A percentile compares a stretch with the other conserved stretches of the same genome.
These are phyloP conservation scores for Glutinoglossum americanum DNA, from an alignment of 495 filamentous ascomycete species.

Conservation along the genomic window DNA sequence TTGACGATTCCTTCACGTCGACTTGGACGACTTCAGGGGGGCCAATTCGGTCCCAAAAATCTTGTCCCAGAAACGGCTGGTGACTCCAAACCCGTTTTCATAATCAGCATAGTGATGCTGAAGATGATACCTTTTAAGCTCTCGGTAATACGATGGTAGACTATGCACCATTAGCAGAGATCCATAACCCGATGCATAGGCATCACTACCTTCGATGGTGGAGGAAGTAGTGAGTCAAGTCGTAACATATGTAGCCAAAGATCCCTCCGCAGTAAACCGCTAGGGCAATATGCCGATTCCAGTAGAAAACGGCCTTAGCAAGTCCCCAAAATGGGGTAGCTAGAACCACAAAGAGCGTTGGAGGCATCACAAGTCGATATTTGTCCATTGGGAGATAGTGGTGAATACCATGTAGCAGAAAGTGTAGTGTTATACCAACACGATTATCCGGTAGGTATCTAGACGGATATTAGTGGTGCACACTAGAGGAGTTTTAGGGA, in stretches of 20 bases:
- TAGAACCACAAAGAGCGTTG: slow-evolving; percentile 64
- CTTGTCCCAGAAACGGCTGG: slow-evolving; percentile 90
- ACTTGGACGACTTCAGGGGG: slow-evolving; percentile 20
- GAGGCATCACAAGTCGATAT: slow-evolving; percentile 92
- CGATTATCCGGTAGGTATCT: slow-evolving; percentile 85
- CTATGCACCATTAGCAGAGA: slow-evolving; percentile 14
- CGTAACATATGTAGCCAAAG: slow-evolving; percentile 91
- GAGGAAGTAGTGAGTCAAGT: slow-evolving; percentile 97
- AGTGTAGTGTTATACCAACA: slow-evolving; percentile 72
- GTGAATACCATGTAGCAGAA: slow-evolving; percentile 90
- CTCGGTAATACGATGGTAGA: slow-evolving; percentile 67
- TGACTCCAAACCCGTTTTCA: slow-evolving; percentile 95
- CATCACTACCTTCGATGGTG: slow-evolving; percentile 69
- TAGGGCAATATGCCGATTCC: slow-evolving; percentile 61
- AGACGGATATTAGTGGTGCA: slow-evolving; percentile 7
- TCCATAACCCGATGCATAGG: neutral
- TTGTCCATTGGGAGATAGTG: slow-evolving; percentile 99
- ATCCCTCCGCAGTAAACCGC: slow-evolving; percentile 73
- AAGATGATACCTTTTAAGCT: slow-evolving; percentile 90
- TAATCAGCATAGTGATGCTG: slow-evolving; percentile 93
- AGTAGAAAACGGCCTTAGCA: slow-evolving; percentile 65
- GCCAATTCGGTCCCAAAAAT: slow-evolving; percentile 75
- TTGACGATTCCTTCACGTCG: slow-evolving; percentile 3
- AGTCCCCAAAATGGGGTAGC: slow-evolving; percentile 87
- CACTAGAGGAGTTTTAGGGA: neutral